Evolutionary conservation across 768 basidiomycete species (phyloP).

Genomic region (Leucosporidium creatinivorum): DNA sequence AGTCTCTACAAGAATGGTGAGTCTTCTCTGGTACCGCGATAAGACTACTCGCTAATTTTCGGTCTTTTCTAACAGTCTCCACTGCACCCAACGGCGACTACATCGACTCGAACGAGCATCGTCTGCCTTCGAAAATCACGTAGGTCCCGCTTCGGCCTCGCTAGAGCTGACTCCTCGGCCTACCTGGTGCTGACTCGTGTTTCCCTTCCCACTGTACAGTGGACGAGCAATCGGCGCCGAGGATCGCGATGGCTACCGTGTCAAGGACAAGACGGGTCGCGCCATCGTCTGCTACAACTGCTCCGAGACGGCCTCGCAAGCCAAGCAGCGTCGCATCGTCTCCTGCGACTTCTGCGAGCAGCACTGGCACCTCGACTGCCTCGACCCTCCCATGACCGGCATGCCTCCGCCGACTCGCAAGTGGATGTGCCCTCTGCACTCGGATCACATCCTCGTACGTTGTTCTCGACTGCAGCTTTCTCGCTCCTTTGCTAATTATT

Average conservation of each 20-base stretch:
- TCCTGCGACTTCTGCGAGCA: slow-evolving; percentile 92
- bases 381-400: slow-evolving; percentile 76
- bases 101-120: slow-evolving; percentile 50
- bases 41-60: not conserved
- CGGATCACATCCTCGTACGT: slow-evolving; percentile 43
- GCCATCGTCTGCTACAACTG: slow-evolving; percentile 88
- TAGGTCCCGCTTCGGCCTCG: slow-evolving; percentile 17
- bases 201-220: not conserved
- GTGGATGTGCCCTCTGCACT: slow-evolving; percentile 99
- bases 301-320: slow-evolving; percentile 62
- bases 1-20: slow-evolving; percentile 34
- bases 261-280: slow-evolving; percentile 74
- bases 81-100: slow-evolving; percentile 74
- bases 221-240: slow-evolving; percentile 59
- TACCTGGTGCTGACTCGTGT: not conserved
- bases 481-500: not conserved
- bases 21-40: not conserved
- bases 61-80: slow-evolving; percentile 51
- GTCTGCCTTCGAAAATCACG: slow-evolving; percentile 30
- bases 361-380: slow-evolving; percentile 95
- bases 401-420: slow-evolving; percentile 84
- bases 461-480: not conserved
- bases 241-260: slow-evolving; percentile 77
- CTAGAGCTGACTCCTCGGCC: not conserved
- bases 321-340: slow-evolving; percentile 53